Base-by-base conservation (phyloP, 2,329 filamentous ascomycete genomes). In the Aspergillus novoparasiticus region DNA sequence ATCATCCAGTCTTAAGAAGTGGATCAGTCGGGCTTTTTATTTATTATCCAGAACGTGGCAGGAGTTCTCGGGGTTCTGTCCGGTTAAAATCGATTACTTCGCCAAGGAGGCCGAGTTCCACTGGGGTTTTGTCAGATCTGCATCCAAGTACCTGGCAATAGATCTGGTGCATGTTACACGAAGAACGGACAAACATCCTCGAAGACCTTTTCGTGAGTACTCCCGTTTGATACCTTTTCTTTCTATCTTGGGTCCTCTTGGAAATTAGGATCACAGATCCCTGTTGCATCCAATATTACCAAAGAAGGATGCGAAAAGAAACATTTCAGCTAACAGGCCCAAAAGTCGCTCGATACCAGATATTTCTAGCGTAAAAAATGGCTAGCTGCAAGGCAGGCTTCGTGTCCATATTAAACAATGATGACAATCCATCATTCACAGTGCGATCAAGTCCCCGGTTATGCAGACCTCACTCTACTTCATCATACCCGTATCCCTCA, bases 391-490 rank as follows among this genome's bases (percentile, higher is more conserved):
- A 67, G 64, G 64, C 75, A 53, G 76, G 69, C 68, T 74, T 79
- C 66, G 74, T 80, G 63, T 82, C 80, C 34, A 82, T 82, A 66
- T 66, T 82, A 63, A 82, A 82, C 72, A 80, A 82, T 71, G 79
- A 82, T 72, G 79, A 82, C 65, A 77, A 80, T 62, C 80, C 80
- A 51, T 80, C 80, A 30, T 82, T 82, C 70, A 76, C 77, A 41
- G 76, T 81, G 58, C 77, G 78, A 56, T 77, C 76, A 34, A 68
- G 72, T 21, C 68, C 70, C 11, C 64, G 67, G 63, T 58, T 69
- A 21, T 66, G 62, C 26, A 67, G 64, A 57, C 68, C 67, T 14
- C 70, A 67, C 46, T 70, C 73, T 30, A 66, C 66, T 32, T 65
- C 72, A 43, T 65, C 69, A 45, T 67, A 69, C 48, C 61, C 68